Base-by-base conservation (phyloP, 2,329 filamentous ascomycete species). In the Laburnicola sp. region DNA sequence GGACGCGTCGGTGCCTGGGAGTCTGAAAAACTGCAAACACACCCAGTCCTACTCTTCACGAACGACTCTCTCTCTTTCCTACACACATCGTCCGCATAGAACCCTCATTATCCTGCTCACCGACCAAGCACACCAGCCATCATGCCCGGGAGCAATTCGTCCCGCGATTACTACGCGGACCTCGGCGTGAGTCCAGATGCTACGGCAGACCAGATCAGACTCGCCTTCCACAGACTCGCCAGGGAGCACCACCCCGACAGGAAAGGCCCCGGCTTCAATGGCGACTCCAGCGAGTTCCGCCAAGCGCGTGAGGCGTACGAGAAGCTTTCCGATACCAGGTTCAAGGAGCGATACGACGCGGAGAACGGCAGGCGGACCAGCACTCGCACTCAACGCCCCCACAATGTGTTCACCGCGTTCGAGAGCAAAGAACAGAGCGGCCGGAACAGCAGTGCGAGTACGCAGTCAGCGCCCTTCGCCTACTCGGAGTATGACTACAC, bases 191-290 rank as follows among this genome's bases (percentile, higher is more conserved):
- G 78, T 63, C 92, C 90, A 71, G 80, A 76, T 54, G 89, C 93
- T n/a, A 86, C 88, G 1, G 76, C 88, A 2, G 77, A 83, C 48
- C 90, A 96, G 28, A 96, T 97, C 72, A 97, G 97, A 72, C 95
- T 95, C 74, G 91, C 93, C 2, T 97, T 97, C 77, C 97, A 96
- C 71, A 88, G 90, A 41, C 80, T 96, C 50, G 93, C 93, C 16
- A 97, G 96, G 75, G 96, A 96, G 67, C 96, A 84, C 69, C 93
- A 97, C 67, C 93, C 93, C 6, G 93, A 97, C 73, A 96, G 92
- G 43, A 96, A 96, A 78, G 96, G 96, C 74, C 21, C 8, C 5
- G 23, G 21, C 10, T 9, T n/a, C 38, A 21, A 40, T 6, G 22
- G 26, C 23, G 56, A 60, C 23, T 16, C 51, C 10, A 35, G 43